Evolutionary conservation across 2,329 filamentous ascomycete genomes (phyloP), one percentile per base, ranked within the genome.

Genomic region (Lomentospora prolificans): DNA sequence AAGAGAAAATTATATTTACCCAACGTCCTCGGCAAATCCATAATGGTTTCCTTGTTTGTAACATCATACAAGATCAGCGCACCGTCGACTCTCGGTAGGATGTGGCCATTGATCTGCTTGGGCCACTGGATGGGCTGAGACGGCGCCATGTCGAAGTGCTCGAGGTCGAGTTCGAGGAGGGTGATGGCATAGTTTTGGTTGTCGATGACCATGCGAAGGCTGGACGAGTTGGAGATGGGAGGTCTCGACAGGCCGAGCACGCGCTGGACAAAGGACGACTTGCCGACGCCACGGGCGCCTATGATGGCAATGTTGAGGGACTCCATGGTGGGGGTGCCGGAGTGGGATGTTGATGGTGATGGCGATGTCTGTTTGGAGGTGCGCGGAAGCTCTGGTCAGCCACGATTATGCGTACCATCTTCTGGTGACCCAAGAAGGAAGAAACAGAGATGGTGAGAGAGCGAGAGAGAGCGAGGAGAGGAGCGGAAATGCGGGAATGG

Each of bases 31-130:
- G 88, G 85, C 55, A 96, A 76, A 58, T 87, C 82, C 58, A 79
- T 78, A 63, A 95, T 82, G 66, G 85, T 92, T 58, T 85, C 82
- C 62, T 82, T 79, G 67, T 88, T 86, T 69, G 84, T 88, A 48
- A 95, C 87, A 77, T 96, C 89, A 75, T 96, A 96, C 51, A 97
- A 74, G 57, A 92, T 81, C 62, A 96, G 73, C 50, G 88, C 90
- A 19, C 88, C 92, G 64, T 97, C 89, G 64, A 96, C 80, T 41
- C 78, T 80, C 52, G 90, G 89, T 58, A 89, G 77, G 59, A 85
- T 80, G 60, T 84, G 77, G 58, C 89, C 87, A 65, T 86, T 79
- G 62, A 85, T 79, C 64, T 85, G 80, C 62, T 81, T 83, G 10
- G 82, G 83, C 83, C 83, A 86, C 66, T 81, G 77, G 58, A 86